These are phyloP conservation scores for Drechslera avenae DNA, from an alignment of 2,329 filamentous ascomycete species.

Conservation along the genomic window DNA sequence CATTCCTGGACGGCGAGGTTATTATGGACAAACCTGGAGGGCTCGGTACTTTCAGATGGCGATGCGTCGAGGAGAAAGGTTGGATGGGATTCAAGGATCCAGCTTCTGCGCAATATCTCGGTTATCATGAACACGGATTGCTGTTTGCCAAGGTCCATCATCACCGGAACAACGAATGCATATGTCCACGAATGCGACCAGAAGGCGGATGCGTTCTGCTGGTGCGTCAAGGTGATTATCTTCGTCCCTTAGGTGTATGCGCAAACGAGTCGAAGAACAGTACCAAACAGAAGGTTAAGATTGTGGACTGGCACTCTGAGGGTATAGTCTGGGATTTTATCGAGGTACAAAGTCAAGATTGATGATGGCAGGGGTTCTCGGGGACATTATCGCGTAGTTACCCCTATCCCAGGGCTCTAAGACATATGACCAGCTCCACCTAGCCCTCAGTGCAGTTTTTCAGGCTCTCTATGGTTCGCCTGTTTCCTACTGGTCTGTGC, in stretches of 20 bases:
- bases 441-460: no score
- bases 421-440: no score
- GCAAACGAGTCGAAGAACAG: conserved; percentile 3
- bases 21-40: conserved; percentile 33
- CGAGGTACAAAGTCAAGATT: conserved; percentile 6
- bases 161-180: conserved; percentile 8
- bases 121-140: conserved; percentile 5
- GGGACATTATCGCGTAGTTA: no score
- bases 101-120: conserved; percentile 26
- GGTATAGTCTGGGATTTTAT: conserved; percentile 12
- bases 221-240: background rate
- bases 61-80: conserved; percentile 46
- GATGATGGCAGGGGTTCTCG: no score
- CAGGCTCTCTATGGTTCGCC: no score
- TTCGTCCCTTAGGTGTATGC: conserved; percentile 8
- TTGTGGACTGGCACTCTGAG: conserved; percentile 5
- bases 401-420: no score
- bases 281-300: conserved; percentile 3
- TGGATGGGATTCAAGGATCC: conserved; percentile 50
- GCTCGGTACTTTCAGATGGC: conserved; percentile 42
- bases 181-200: conserved; percentile 11
- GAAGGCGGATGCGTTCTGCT: conserved; percentile 11
- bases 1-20: conserved; percentile 38
- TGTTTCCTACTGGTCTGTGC: no score
- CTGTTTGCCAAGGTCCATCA: conserved; percentile 1